Conservation (phyloP, 1,139 yeast species). For the Suhomyces anneliseae region DNA sequence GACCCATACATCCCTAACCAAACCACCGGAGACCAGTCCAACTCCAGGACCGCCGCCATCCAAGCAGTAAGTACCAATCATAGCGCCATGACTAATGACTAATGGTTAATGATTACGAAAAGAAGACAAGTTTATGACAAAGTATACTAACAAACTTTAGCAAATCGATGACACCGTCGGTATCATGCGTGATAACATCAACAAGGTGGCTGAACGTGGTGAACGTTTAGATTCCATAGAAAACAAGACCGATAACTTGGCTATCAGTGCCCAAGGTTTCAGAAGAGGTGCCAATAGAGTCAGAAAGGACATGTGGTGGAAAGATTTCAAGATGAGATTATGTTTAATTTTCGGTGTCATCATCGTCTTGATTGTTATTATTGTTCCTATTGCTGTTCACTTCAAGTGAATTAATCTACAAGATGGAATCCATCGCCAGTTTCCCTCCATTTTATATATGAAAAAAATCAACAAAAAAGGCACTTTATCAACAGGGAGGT, state of each 20-base stretch:
- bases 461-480: no score
- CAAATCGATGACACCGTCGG: conserved; percentile 98
- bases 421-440: neutral
- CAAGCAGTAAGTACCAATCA: conserved; percentile 61
- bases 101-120: no score
- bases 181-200: conserved; percentile 95
- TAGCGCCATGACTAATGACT: no score
- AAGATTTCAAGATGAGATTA: conserved; percentile 94
- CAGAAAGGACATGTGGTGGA: conserved; percentile 99
- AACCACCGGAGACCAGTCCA: conserved; percentile 51
- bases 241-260: conserved; percentile 91
- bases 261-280: conserved; percentile 92
- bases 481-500: no score
- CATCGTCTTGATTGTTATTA: conserved; percentile 80
- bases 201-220: conserved; percentile 93
- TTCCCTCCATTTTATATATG: neutral
- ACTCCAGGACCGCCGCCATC: conserved; percentile 76
- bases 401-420: conserved; percentile 37
- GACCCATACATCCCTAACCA: conserved; percentile 85
- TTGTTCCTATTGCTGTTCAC: conserved; percentile 93
- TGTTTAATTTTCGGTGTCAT: conserved; percentile 82
- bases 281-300: conserved; percentile 97
- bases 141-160: conserved; percentile 26
- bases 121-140: neutral
- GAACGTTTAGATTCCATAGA: conserved; percentile 91